These are phyloP conservation scores for Ramaria sp. DNA, from an alignment of 768 basidiomycete species.

Conservation along the genomic window DNA sequence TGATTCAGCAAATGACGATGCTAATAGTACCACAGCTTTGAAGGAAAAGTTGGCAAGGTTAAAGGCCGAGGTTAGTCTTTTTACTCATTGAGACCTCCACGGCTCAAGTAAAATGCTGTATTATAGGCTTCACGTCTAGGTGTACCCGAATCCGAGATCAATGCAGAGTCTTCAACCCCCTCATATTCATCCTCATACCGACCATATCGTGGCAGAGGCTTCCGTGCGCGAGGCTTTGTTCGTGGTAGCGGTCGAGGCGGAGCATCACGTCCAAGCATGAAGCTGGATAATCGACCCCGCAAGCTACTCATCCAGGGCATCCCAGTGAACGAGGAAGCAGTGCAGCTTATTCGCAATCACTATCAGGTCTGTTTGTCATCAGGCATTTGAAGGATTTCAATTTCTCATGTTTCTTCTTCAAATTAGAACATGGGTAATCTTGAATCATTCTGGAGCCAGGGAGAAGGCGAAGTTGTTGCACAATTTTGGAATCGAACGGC, in stretches of 20 bases:
- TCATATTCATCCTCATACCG: conserved; percentile 19
- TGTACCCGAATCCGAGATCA: conserved; percentile 34
- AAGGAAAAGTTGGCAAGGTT: conserved; percentile 67
- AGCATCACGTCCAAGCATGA: conserved; percentile 64
- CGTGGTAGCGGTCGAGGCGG: conserved; percentile 60
- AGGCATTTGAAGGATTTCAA: conserved; percentile 4
- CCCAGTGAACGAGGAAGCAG: conserved; percentile 27
- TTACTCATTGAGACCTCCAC: neutral
- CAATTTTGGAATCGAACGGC: conserved; percentile 60
- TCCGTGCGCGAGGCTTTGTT: conserved; percentile 51
- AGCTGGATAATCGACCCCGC: conserved; percentile 83
- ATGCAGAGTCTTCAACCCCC: conserved; percentile 27
- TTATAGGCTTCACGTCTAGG: conserved; percentile 66
- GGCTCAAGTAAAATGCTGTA: neutral
- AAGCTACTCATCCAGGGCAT: conserved; percentile 68
- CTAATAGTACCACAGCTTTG: conserved; percentile 46
- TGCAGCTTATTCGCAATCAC: conserved; percentile 67
- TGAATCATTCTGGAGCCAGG: conserved; percentile 47
- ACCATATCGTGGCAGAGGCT: conserved; percentile 57
- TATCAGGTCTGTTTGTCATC: conserved; percentile 46
- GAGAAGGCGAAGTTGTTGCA: conserved; percentile 51
- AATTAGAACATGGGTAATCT: conserved; percentile 56
- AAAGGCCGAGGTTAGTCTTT: conserved; percentile 57
- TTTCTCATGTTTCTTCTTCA: neutral
- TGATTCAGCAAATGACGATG: conserved; percentile 31